Base-by-base conservation (phyloP, 495 filamentous ascomycete species). In the Bryoglossum gracile region DNA sequence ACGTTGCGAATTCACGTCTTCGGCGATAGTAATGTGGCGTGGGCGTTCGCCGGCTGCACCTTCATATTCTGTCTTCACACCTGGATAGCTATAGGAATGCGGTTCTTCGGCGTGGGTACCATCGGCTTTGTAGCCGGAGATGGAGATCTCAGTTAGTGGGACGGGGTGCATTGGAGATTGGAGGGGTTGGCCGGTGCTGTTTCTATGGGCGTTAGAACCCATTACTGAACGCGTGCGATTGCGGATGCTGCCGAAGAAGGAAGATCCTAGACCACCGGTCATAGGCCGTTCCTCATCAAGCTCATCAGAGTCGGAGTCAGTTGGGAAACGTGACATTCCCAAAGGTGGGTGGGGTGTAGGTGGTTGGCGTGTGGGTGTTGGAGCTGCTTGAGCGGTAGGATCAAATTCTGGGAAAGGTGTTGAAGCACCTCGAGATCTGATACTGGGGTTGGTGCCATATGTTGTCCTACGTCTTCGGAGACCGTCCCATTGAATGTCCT, bases 401-500 rank as follows among this genome's bases (percentile, higher is more conserved):
- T 68, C 49, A 55, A 65, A 43, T 60, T 56, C 13, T 55, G 58
- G 55, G 42, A 57, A 59, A 2, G 50, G 57, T 9, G 43, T 57
- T 2, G 54, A 34, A 4, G 33, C 53, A 10, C 41, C 49, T 8
- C 48, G 36, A 5, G 54, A 58, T 41, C 52, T 30, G 26, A 33
- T 11, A 34, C 49, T 57, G 18, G 19, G 44, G 9, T 64, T 69
- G 16, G 75, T 73, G 16, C 74, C 73, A 32, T 82, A 48, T 9
- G 82, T 72, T 8, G 92, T 97, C 60, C 80, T 85, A 43, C 92
- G 79, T 50, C 92, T 74, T 55, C 89, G 76, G 47, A 98, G 71
- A 17, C 92, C 92, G 70, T 97, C 92, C 88, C 89, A 98, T 67
- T 98, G 89, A 43, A 87, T 79, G 24, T 81, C 67, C 51, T 87